Conservation (phyloP, 2,329 filamentous ascomycete species). For the Aspergillus sclerotialis region DNA sequence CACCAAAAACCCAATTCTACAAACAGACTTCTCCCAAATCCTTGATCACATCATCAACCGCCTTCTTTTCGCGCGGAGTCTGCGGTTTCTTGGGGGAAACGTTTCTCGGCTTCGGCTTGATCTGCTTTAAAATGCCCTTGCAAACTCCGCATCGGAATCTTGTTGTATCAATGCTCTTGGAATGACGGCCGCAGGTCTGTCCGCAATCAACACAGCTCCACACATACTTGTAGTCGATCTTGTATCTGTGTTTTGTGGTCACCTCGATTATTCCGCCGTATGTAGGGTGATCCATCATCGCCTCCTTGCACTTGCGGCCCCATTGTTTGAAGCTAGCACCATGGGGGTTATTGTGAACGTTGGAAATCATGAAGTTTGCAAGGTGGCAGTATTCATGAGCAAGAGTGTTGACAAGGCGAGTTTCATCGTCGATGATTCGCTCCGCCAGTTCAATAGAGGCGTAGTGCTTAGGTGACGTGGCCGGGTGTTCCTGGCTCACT, state of each 20-base stretch:
- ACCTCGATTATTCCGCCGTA: slow-evolving; percentile 58
- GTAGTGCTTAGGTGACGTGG: slow-evolving; percentile 44
- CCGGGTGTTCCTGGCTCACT: slow-evolving; percentile 5
- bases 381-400: slow-evolving; percentile 96
- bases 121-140: slow-evolving; percentile 63
- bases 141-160: slow-evolving; percentile 73
- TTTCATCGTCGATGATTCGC: slow-evolving; percentile 74
- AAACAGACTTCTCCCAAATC: slow-evolving; percentile 6
- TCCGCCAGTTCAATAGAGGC: slow-evolving; percentile 82
- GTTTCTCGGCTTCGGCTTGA: slow-evolving; percentile 65
- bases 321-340: slow-evolving; percentile 78
- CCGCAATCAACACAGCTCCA: slow-evolving; percentile 71
- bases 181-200: slow-evolving; percentile 73
- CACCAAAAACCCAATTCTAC: not conserved
- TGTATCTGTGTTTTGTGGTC: slow-evolving; percentile 83
- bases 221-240: slow-evolving; percentile 86
- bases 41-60: slow-evolving; percentile 6
- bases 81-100: slow-evolving; percentile 22
- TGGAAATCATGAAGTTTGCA: slow-evolving; percentile 80
- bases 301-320: slow-evolving; percentile 35
- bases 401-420: slow-evolving; percentile 79
- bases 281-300: slow-evolving; percentile 44
- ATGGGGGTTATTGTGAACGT: slow-evolving; percentile 69
- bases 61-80: slow-evolving; percentile 2
- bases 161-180: slow-evolving; percentile 69